Percentiles rank a stretch among this genome's conserved stretches.
Conservation (phyloP, 345 rosid species). For the Eucalyptus marginata region DNA sequence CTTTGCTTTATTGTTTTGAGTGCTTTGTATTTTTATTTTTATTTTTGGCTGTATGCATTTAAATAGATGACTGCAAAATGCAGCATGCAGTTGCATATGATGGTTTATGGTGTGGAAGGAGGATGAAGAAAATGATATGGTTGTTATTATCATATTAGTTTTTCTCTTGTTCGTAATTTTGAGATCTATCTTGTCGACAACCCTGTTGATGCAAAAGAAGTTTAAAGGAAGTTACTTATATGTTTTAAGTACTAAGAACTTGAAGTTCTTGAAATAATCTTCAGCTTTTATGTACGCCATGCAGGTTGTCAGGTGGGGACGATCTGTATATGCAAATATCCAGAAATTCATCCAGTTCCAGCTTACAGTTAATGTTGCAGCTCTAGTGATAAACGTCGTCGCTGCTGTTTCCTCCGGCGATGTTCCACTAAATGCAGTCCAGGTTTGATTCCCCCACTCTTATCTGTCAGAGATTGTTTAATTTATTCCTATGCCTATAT, state of each 20-base stretch:
- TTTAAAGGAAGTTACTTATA: background rate
- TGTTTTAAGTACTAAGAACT: background rate
- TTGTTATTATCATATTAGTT: background rate
- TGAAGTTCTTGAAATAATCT: background rate
- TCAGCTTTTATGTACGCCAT: background rate
- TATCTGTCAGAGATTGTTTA: background rate
- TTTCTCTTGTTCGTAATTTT: background rate
- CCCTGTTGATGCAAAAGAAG: background rate
- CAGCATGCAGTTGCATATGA: background rate
- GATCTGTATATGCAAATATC: constrained; percentile 91
- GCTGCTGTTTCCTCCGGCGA: constrained; percentile 92
- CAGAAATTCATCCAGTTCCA: constrained; percentile 98
- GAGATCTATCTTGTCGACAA: background rate
- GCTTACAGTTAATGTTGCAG: constrained; percentile 96
- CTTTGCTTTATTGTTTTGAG: background rate
- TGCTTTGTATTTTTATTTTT: background rate
- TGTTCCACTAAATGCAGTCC: constrained; percentile 93
- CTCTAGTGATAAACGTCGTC: constrained; percentile 80
- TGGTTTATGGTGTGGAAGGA: background rate
- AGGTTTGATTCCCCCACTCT: constrained; percentile 22
- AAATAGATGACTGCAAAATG: background rate
- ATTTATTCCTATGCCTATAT: background rate
- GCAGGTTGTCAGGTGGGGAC: constrained; percentile 98
- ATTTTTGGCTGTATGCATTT: background rate
- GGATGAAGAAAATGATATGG: background rate